A percentile compares a stretch with the other conserved stretches of the same genome.
Conservation (phyloP, 768 basidiomycete species). For the Mycena crocata region DNA sequence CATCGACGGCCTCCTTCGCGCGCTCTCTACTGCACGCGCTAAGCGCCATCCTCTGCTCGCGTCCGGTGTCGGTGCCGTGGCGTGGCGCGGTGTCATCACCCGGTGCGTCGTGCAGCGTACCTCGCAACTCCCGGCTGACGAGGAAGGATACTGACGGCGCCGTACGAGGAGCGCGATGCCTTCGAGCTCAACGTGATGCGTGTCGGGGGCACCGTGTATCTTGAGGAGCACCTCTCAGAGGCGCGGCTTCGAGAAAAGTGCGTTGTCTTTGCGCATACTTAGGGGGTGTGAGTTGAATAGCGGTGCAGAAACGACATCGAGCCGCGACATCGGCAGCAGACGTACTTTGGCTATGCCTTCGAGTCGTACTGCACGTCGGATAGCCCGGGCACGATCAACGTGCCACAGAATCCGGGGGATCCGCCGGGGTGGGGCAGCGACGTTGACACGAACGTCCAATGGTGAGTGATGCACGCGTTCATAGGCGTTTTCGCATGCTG, state of each 20-base stretch:
- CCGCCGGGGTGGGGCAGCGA: constrained; percentile 80
- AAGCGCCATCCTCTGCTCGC: constrained; percentile 40
- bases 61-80: constrained; percentile 26
- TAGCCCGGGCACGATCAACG: constrained; percentile 41
- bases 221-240: constrained; percentile 79
- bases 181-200: constrained; percentile 90
- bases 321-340: constrained; percentile 70
- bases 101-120: constrained; percentile 28
- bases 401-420: constrained; percentile 41
- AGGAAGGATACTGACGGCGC: constrained; percentile 81
- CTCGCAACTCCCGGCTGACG: constrained; percentile 32
- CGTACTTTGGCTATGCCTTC: constrained; percentile 90
- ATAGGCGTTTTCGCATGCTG: not conserved
- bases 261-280: constrained; percentile 33
- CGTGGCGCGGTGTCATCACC: constrained; percentile 30
- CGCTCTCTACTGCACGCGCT: constrained; percentile 58
- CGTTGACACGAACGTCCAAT: constrained; percentile 90
- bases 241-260: constrained; percentile 74
- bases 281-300: constrained; percentile 12
- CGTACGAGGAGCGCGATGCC: constrained; percentile 83
- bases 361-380: constrained; percentile 86
- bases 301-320: constrained; percentile 69
- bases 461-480: constrained; percentile 46
- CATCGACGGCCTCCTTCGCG: constrained; percentile 75
- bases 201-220: constrained; percentile 74